phyloP scores from a whole-genome alignment of 2,329 filamentous ascomycete genomes.

The Calycina marina region DNA sequence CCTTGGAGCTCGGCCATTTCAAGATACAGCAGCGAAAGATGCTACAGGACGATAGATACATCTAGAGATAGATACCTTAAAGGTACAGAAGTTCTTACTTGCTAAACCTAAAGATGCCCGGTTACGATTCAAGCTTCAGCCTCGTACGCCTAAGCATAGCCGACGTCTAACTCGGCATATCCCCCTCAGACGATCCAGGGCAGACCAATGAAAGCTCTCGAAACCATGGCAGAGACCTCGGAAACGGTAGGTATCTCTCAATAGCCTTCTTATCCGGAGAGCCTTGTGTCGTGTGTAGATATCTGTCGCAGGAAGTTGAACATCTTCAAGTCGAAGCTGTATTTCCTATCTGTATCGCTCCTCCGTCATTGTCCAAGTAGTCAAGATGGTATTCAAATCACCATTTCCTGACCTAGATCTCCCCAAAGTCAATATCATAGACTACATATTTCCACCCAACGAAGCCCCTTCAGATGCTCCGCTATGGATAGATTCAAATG shows the following conservation, averaged over 20 bases:
- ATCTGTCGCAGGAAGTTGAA: too few relatives aligned
- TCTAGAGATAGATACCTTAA: too few relatives aligned
- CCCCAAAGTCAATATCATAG: conserved; percentile 12
- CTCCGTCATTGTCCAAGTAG: not conserved
- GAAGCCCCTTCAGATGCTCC: conserved; percentile 28
- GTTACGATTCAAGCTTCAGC: not conserved
- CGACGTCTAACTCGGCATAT: not conserved
- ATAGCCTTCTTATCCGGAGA: not conserved
- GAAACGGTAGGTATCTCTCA: not conserved
- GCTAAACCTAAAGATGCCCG: too few relatives aligned
- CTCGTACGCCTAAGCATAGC: not conserved
- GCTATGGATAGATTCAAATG: conserved; percentile 37
- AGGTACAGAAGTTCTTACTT: too few relatives aligned
- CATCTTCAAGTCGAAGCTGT: too few relatives aligned
- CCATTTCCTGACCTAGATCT: conserved; percentile 10
- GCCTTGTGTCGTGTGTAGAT: too few relatives aligned
- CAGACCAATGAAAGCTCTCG: not conserved
- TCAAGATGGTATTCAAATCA: conserved; percentile 14
- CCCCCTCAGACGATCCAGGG: not conserved
- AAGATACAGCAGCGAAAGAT: not conserved
- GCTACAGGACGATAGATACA: too few relatives aligned
- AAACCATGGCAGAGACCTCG: not conserved
- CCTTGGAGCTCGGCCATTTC: conserved; percentile 11
- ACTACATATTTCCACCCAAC: conserved; percentile 25
- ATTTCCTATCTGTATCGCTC: too few relatives aligned